These are phyloP conservation scores for Erodium texanum DNA, from an alignment of 441 rosid species.

Conservation along the genomic window DNA sequence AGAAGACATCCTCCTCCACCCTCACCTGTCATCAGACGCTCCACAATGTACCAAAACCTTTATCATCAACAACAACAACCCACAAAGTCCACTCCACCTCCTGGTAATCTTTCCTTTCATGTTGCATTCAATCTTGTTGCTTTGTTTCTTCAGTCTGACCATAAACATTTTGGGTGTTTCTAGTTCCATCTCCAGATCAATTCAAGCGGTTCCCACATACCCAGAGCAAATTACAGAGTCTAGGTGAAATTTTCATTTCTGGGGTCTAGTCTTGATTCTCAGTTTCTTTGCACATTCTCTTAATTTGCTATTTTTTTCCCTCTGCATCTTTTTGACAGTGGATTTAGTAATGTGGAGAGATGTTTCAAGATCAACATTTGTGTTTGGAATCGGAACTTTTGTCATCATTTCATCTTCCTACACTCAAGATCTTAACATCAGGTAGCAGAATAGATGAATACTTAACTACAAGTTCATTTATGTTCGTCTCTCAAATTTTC, in stretches of 20 bases:
- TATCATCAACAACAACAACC: slow-evolving; percentile 2
- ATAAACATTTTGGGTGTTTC: neutral
- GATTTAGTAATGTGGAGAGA: slow-evolving; percentile 94
- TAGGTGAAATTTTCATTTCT: slow-evolving; percentile 36
- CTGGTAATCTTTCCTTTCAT: neutral
- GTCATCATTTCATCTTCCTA: slow-evolving; percentile 66
- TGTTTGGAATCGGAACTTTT: slow-evolving; percentile 68
- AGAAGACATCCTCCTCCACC: slow-evolving; percentile 34
- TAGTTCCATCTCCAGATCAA: slow-evolving; percentile 26
- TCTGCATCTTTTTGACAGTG: slow-evolving; percentile 31
- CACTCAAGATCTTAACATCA: slow-evolving; percentile 54
- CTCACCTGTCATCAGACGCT: slow-evolving; percentile 27
- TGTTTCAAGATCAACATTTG: slow-evolving; percentile 57
- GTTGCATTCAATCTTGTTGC: neutral
- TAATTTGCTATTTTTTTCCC: neutral
- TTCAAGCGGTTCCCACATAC: slow-evolving; percentile 32
- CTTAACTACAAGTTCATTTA: neutral
- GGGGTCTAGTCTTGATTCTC: neutral
- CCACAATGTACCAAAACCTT: slow-evolving; percentile 28
- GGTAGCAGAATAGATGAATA: slow-evolving; percentile 26
- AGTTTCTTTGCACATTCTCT: neutral
- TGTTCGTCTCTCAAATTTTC: neutral
- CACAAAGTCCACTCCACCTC: slow-evolving; percentile 22
- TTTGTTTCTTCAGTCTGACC: neutral
- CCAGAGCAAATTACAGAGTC: slow-evolving; percentile 55